Percentiles rank a stretch among this genome's conserved stretches.
Conservation (phyloP, 257 asterid species). For the Nemophila menziesii region DNA sequence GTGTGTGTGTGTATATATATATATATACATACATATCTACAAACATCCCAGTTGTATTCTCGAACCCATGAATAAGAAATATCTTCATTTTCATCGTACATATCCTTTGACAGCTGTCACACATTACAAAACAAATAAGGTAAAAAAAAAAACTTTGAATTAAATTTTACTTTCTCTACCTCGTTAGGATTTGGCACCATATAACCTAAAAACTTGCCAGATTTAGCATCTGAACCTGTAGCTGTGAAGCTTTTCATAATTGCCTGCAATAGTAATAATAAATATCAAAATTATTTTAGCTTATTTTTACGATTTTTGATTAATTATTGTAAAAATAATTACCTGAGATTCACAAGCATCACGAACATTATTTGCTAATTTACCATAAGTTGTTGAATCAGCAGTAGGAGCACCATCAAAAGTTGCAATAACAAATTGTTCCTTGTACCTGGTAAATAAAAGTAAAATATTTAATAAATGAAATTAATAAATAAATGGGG, state of each 20-base stretch:
- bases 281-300: neutral
- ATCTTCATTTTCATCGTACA: slow-evolving; percentile 77
- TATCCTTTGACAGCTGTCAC: slow-evolving; percentile 77
- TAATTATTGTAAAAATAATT: neutral
- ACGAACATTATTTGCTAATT: slow-evolving; percentile 52
- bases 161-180: slow-evolving; percentile 23
- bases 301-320: neutral
- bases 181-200: slow-evolving; percentile 82
- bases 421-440: slow-evolving; percentile 61
- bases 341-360: slow-evolving; percentile 69
- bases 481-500: slow-evolving; percentile 1
- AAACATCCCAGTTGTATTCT: slow-evolving; percentile 89
- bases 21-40: slow-evolving; percentile 18
- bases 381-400: slow-evolving; percentile 64
- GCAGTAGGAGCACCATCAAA: slow-evolving; percentile 89
- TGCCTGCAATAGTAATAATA: slow-evolving; percentile 43
- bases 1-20: no score
- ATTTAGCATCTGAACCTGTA: slow-evolving; percentile 40
- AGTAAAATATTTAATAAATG: no score
- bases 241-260: slow-evolving; percentile 78
- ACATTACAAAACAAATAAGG: slow-evolving; percentile 13
- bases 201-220: slow-evolving; percentile 80
- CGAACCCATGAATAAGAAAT: slow-evolving; percentile 80
- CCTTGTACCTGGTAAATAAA: slow-evolving; percentile 54
- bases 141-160: neutral